Percentiles rank a stretch among this genome's conserved stretches.
Evolutionary conservation across 345 rosid species (phyloP).

Genomic region (Citrus cavaleriei): DNA sequence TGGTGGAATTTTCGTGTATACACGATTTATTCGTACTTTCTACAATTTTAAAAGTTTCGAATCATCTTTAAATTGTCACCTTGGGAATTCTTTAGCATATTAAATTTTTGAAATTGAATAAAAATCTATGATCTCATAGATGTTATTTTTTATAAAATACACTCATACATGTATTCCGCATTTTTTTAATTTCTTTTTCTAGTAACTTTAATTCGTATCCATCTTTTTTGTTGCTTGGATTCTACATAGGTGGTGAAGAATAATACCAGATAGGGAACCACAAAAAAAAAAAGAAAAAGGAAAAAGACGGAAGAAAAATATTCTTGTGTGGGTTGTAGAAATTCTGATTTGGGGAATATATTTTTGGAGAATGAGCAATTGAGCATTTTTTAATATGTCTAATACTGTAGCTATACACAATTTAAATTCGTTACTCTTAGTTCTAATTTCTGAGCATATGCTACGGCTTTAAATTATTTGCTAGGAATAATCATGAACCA

Average conservation of each 20-base stretch:
- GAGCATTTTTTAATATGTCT: background rate
- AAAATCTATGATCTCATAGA: background rate
- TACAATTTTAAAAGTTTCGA: background rate
- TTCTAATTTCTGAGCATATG: background rate
- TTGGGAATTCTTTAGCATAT: background rate
- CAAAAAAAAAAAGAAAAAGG: background rate
- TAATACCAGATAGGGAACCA: conserved; percentile 25
- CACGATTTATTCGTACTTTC: background rate
- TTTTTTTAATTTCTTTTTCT: background rate
- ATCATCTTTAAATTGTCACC: background rate
- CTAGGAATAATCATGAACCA: background rate
- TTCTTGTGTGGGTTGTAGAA: conserved; percentile 23
- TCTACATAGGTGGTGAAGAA: conserved; percentile 27
- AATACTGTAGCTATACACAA: background rate
- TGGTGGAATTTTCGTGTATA: background rate
- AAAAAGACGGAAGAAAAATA: background rate
- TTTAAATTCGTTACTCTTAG: background rate
- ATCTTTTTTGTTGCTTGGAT: conserved; percentile 18
- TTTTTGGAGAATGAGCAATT: background rate
- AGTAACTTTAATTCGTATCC: conserved; percentile 11
- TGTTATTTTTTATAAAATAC: background rate
- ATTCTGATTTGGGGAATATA: conserved; percentile 39
- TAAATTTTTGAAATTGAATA: background rate
- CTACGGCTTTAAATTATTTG: background rate
- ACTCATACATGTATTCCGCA: background rate